Conservation (phyloP, 1,284 basidiomycete species). For the Pseudozyma tsukubaensis region DNA sequence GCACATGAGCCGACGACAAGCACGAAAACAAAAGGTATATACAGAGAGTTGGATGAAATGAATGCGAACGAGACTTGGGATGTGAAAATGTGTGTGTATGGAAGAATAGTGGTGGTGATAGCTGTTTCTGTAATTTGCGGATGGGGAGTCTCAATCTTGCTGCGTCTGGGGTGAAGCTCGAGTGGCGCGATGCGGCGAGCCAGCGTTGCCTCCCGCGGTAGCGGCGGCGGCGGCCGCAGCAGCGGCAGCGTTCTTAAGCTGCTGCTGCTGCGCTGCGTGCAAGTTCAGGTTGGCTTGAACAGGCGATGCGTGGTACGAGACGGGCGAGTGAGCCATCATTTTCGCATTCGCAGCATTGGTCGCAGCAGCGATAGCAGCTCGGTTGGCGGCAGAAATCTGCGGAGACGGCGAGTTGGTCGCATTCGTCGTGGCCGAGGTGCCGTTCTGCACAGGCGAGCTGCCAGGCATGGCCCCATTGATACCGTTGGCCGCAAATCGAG, state of each 20-base stretch:
- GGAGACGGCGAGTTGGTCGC: conserved; percentile 50
- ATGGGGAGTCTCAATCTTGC: conserved; percentile 21
- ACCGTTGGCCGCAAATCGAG: conserved; percentile 44
- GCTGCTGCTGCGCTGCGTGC: conserved; percentile 42
- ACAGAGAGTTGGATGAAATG: conserved; percentile 17
- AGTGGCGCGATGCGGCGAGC: conserved; percentile 34
- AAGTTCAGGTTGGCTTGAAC: conserved; percentile 42
- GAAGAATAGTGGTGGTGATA: conserved; percentile 21
- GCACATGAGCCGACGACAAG: conserved; percentile 8
- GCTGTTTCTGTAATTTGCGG: neutral
- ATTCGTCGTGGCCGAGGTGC: conserved; percentile 34
- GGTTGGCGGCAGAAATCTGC: conserved; percentile 48
- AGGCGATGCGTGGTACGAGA: conserved; percentile 43
- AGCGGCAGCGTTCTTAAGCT: conserved; percentile 43
- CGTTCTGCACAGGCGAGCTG: conserved; percentile 41
- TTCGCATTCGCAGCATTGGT: conserved; percentile 43
- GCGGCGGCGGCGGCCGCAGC: conserved; percentile 45
- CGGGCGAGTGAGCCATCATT: conserved; percentile 44
- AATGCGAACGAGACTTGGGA: conserved; percentile 36
- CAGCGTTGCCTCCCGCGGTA: conserved; percentile 23
- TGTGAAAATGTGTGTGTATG: neutral
- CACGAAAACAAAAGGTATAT: conserved; percentile 11
- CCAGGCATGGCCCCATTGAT: conserved; percentile 33
- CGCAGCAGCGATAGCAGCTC: conserved; percentile 45
- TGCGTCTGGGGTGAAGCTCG: conserved; percentile 45